These are phyloP conservation scores for Microcyclospora pomicola DNA, from an alignment of 2,329 filamentous ascomycete genomes.

Conservation along the genomic window DNA sequence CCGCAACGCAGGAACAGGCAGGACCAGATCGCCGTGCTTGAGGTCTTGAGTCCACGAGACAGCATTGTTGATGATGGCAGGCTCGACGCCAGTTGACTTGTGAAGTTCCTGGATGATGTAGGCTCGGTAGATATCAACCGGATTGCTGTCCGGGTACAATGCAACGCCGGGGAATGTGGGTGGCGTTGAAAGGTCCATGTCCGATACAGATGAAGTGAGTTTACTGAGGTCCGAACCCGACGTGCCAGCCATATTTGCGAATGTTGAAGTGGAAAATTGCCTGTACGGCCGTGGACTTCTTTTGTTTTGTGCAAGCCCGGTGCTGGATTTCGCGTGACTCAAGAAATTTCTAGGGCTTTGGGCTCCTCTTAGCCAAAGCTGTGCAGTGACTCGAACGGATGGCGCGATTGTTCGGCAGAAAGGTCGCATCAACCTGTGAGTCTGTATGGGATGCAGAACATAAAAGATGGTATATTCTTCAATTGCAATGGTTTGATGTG, in stretches of 20 bases:
- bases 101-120: constrained; percentile 59
- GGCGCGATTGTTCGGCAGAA: too few relatives aligned
- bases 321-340: background rate
- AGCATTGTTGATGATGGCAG: constrained; percentile 56
- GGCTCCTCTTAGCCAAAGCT: too few relatives aligned
- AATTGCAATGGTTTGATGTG: too few relatives aligned
- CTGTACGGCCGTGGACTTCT: background rate
- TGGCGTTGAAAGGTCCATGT: constrained; percentile 16
- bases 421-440: too few relatives aligned
- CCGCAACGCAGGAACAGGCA: constrained; percentile 67
- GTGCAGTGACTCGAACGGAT: too few relatives aligned
- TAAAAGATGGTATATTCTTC: too few relatives aligned
- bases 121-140: constrained; percentile 64
- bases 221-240: constrained; percentile 8
- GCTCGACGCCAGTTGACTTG: constrained; percentile 55
- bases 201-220: constrained; percentile 18
- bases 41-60: constrained; percentile 66
- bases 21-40: constrained; percentile 69
- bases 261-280: background rate
- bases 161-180: constrained; percentile 15
- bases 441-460: too few relatives aligned
- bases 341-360: background rate
- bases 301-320: background rate
- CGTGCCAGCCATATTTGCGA: constrained; percentile 9
- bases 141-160: constrained; percentile 53